Evolutionary conservation across 2,329 filamentous ascomycete genomes (phyloP).

Genomic region (Epicoccum sorghinum): DNA sequence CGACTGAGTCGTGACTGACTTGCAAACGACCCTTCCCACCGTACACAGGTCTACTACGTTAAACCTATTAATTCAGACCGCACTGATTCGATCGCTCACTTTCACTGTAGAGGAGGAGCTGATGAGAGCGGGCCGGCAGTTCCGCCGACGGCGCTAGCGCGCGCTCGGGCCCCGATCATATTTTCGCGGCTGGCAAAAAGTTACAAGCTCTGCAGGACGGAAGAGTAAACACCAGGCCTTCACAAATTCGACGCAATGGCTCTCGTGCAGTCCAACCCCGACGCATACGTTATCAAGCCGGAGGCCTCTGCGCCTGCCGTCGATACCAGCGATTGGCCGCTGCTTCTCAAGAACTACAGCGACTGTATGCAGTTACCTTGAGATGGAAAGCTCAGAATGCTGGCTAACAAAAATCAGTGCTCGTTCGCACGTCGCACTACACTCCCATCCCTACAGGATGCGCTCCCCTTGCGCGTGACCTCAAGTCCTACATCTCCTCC

Average conservation of each 20-base stretch:
- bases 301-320: slow-evolving; percentile 78
- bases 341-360: slow-evolving; percentile 95
- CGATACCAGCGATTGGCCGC: slow-evolving; percentile 88
- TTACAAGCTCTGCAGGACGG: slow-evolving; percentile 34
- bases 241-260: slow-evolving; percentile 39
- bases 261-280: slow-evolving; percentile 51
- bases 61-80: too few species aligned
- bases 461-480: slow-evolving; percentile 87
- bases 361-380: slow-evolving; percentile 69
- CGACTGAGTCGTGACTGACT: too few species aligned
- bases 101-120: too few species aligned
- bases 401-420: slow-evolving; percentile 62
- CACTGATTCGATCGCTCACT: too few species aligned
- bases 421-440: slow-evolving; percentile 93
- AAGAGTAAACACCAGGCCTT: slow-evolving; percentile 34
- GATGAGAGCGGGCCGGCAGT: slow-evolving; percentile 3
- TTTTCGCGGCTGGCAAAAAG: slow-evolving; percentile 26
- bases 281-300: slow-evolving; percentile 91
- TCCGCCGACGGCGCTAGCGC: slow-evolving; percentile 4
- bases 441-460: slow-evolving; percentile 95
- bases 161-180: slow-evolving; percentile 4
- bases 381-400: slow-evolving; percentile 21
- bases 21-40: too few species aligned
- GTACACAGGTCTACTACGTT: too few species aligned
- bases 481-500: slow-evolving; percentile 96